phyloP scores from a whole-genome alignment of 139 green algal species.

The Pycnococcus provasolii region DNA sequence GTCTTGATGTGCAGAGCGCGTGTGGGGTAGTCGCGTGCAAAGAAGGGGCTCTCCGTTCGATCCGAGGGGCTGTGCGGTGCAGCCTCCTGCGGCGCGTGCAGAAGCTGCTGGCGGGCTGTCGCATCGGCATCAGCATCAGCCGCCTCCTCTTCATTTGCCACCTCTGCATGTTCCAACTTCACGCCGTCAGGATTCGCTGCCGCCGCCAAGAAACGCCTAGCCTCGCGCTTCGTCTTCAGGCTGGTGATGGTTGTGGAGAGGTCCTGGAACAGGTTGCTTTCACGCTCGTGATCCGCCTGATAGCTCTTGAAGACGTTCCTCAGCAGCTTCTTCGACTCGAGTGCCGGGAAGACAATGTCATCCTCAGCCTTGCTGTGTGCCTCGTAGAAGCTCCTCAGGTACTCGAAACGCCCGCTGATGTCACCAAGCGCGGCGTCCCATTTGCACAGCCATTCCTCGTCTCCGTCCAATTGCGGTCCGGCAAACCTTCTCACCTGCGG shows the following conservation, averaged over 20 bases:
- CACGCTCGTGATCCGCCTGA: constrained; percentile 88
- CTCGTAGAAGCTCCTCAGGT: constrained; percentile 71
- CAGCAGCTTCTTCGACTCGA: constrained; percentile 89
- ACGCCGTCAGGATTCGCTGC: neutral
- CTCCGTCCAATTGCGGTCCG: neutral
- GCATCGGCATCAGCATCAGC: constrained; percentile 5
- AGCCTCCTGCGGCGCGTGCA: no score
- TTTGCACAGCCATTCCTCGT: neutral
- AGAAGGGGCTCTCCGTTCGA: no score
- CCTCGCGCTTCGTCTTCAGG: neutral
- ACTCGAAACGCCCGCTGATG: constrained; percentile 81
- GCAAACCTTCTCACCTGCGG: no score
- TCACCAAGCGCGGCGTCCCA: constrained; percentile 41
- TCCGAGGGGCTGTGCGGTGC: no score
- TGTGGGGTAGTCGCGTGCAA: no score
- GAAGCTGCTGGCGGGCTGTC: neutral
- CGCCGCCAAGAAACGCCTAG: neutral
- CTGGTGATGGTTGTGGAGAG: neutral
- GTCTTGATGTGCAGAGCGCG: neutral
- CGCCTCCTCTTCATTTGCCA: neutral
- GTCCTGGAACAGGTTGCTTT: constrained; percentile 74
- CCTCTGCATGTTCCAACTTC: neutral
- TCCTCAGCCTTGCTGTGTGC: constrained; percentile 74
- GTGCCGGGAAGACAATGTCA: constrained; percentile 92
- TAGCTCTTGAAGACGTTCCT: constrained; percentile 90